Conservation (phyloP, 345 rosid species). For the Leavenworthia alabamica region DNA sequence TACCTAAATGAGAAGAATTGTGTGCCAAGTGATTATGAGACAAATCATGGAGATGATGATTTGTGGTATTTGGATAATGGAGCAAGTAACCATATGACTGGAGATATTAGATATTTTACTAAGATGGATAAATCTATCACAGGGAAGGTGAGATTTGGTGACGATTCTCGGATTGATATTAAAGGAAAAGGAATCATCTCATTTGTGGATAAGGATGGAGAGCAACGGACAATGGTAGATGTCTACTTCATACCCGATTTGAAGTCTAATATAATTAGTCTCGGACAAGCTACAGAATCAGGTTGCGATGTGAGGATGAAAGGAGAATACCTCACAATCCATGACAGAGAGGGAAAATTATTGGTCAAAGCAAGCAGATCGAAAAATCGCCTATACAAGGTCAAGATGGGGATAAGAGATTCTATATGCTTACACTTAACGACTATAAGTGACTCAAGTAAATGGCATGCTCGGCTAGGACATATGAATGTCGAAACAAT, state of each 20-base stretch:
- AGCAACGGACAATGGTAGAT: background rate
- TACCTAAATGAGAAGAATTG: background rate
- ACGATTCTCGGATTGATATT: background rate
- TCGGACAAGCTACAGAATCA: background rate
- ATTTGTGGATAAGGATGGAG: background rate
- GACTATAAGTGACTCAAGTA: background rate
- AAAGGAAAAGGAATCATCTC: background rate
- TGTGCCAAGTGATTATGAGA: background rate
- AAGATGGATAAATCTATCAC: background rate
- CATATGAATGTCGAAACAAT: too few relatives aligned
- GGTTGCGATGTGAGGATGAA: background rate
- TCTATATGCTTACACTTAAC: accelerated
- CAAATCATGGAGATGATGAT: background rate
- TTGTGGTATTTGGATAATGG: too few relatives aligned
- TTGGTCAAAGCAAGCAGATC: background rate
- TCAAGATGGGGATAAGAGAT: background rate
- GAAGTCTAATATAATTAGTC: background rate
- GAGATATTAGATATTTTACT: background rate
- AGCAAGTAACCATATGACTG: background rate
- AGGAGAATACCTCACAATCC: background rate
- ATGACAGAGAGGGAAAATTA: background rate
- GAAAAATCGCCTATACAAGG: background rate
- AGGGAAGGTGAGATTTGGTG: background rate
- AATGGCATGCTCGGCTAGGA: background rate
- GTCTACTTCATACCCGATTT: background rate